These are phyloP conservation scores for Rhodamnia rubescens DNA, from an alignment of 345 rosid species.

Conservation along the genomic window DNA sequence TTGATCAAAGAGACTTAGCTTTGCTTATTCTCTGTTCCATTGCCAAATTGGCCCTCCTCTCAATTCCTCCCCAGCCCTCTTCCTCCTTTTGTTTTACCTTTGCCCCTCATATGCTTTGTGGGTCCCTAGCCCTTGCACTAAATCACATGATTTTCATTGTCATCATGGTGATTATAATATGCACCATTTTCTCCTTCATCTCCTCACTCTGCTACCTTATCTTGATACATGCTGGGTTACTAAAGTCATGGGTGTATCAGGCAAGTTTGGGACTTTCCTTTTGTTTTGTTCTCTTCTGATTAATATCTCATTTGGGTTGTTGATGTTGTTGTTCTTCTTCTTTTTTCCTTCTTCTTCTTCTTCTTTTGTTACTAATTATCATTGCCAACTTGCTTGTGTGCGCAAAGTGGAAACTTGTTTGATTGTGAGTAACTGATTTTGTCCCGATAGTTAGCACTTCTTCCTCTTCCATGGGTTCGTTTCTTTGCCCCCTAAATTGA, in stretches of 20 bases:
- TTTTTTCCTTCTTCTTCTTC: neutral
- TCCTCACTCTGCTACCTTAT: conserved; percentile 7
- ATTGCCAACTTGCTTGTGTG: neutral
- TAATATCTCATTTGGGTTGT: neutral
- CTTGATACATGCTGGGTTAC: conserved; percentile 14
- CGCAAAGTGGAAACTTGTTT: neutral
- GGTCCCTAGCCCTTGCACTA: conserved; percentile 34
- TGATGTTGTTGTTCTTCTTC: neutral
- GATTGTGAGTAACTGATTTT: neutral
- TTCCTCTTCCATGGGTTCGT: neutral
- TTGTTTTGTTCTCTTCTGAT: neutral
- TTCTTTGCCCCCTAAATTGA: neutral
- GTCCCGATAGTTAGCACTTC: neutral
- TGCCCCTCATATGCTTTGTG: conserved; percentile 27
- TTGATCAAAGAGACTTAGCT: neutral
- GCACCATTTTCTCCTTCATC: conserved; percentile 12
- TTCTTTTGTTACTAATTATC: neutral
- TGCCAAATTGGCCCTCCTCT: neutral
- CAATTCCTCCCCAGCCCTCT: neutral
- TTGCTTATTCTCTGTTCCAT: neutral
- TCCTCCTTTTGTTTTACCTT: neutral
- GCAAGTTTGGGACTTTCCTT: conserved; percentile 8
- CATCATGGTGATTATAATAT: conserved; percentile 12
- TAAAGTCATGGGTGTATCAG: conserved; percentile 30
- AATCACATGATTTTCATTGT: conserved; percentile 6